Conservation (phyloP, 441 rosid genomes). For the Adansonia rubrostipa region DNA sequence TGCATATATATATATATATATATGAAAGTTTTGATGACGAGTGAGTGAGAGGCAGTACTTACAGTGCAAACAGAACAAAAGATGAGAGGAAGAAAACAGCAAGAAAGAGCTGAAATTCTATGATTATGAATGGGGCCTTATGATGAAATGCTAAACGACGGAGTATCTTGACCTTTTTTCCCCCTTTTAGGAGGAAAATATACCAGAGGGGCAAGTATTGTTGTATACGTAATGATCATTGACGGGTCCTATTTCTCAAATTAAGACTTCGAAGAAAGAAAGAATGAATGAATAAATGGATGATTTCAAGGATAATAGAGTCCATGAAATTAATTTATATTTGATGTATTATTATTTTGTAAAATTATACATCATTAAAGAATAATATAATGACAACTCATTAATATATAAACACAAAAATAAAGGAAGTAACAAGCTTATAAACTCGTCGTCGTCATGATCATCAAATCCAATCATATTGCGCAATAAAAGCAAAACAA, state of each 20-base stretch:
- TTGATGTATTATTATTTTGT: no score
- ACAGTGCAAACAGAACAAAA: background rate
- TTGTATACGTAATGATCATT: conserved; percentile 61
- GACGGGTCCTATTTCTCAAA: conserved; percentile 42
- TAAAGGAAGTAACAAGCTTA: conserved; percentile 27
- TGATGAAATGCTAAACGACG: conserved; percentile 10
- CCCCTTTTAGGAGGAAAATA: background rate
- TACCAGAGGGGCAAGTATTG: conserved; percentile 37
- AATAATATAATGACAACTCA: no score
- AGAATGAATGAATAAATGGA: background rate
- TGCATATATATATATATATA: background rate
- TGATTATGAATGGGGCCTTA: conserved; percentile 29
- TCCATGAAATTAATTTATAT: background rate
- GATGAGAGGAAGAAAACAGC: background rate
- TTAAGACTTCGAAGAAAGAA: background rate
- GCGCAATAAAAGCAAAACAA: no score
- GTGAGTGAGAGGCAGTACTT: background rate
- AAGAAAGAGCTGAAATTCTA: conserved; percentile 22
- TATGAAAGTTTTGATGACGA: background rate
- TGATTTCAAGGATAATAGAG: background rate
- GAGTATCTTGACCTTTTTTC: background rate
- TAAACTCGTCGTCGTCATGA: conserved; percentile 42
- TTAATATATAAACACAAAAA: no score
- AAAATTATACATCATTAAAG: no score
- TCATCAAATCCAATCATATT: conserved; percentile 43